Evolutionary conservation across 306 rosid genomes (phyloP).

Genomic region (Hylodesmum podocarpum): DNA sequence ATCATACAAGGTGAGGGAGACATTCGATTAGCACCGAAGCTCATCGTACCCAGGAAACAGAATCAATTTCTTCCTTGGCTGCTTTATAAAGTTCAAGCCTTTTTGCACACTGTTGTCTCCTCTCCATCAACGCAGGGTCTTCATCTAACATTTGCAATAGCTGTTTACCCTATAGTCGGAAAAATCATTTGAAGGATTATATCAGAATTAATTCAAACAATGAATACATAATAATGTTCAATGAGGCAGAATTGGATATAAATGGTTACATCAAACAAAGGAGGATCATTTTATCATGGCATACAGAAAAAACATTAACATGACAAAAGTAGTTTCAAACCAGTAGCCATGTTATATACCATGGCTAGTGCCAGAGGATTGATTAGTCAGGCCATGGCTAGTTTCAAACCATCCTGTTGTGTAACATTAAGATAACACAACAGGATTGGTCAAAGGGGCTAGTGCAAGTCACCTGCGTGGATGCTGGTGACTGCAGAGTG

Average conservation of each 20-base stretch:
- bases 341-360: background rate
- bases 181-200: conserved; percentile 7
- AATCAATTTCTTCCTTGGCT: conserved; percentile 91
- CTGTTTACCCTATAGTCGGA: conserved; percentile 60
- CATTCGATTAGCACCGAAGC: background rate
- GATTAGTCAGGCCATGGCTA: no score
- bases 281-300: background rate
- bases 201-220: background rate
- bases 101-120: conserved; percentile 79
- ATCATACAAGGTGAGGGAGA: conserved; percentile 22
- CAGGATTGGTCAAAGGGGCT: background rate
- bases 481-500: background rate
- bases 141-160: conserved; percentile 71
- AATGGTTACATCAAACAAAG: background rate
- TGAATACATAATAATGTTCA: background rate
- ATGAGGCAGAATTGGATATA: background rate
- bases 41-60: conserved; percentile 82
- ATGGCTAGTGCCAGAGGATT: no score
- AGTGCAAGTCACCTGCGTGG: background rate
- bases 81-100: conserved; percentile 89
- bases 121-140: conserved; percentile 92
- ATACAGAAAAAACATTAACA: background rate
- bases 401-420: no score
- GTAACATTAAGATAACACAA: no score
- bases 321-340: background rate